phyloP scores from a whole-genome alignment of 176 grass and related monocot species.

The Aegilops umbellulata region DNA sequence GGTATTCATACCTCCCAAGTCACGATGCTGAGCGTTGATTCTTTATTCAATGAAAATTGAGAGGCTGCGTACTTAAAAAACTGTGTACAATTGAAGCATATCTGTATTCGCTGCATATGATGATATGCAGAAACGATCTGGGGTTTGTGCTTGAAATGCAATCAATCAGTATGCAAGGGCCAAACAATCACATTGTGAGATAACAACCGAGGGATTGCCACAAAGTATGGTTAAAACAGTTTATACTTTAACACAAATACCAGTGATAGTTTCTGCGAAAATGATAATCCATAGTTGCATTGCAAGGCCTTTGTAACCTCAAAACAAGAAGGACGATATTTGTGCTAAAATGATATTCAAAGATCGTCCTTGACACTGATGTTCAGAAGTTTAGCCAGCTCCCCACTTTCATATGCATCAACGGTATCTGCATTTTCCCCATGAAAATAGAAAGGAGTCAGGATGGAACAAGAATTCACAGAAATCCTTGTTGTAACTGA shows the following conservation, averaged over 20 bases:
- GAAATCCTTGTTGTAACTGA: not conserved
- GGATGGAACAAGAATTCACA: not conserved
- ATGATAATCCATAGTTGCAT: not conserved
- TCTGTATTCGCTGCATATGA: not conserved
- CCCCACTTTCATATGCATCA: conserved; percentile 59
- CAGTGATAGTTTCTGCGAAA: not conserved
- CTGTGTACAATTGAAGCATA: not conserved
- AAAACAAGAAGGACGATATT: not conserved
- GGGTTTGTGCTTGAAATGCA: not conserved
- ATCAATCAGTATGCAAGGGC: not conserved
- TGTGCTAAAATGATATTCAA: conserved; percentile 29
- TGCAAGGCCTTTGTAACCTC: not conserved
- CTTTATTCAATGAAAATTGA: not conserved
- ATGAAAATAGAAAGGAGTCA: not conserved
- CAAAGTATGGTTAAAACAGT: not conserved
- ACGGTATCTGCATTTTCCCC: conserved; percentile 48
- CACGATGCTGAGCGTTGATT: not conserved
- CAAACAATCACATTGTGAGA: not conserved
- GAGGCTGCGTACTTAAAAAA: not conserved
- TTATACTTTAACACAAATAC: not conserved
- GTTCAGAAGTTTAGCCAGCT: conserved; percentile 53
- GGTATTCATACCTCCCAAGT: not conserved
- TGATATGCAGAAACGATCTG: not conserved
- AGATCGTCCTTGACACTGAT: conserved; percentile 51
- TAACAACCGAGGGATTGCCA: not conserved